Conservation (phyloP, 164 flowering plant genomes). For the Macadamia integrifolia region DNA sequence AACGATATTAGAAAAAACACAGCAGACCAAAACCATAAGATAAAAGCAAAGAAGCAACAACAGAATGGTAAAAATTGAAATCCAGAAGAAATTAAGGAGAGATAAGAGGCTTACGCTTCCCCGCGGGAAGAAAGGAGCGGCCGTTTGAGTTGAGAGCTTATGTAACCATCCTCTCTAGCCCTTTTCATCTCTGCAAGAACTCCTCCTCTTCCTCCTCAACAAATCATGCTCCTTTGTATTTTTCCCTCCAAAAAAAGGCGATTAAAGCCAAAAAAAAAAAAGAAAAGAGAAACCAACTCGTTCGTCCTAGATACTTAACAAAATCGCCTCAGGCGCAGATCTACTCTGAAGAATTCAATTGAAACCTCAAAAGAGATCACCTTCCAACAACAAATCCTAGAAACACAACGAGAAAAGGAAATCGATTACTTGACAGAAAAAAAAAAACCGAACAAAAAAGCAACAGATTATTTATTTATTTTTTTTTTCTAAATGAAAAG, state of each 20-base stretch:
- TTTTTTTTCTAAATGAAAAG: too few relatives aligned
- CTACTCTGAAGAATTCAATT: constrained; percentile 10
- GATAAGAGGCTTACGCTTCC: constrained; percentile 46
- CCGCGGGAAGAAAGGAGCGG: constrained; percentile 48
- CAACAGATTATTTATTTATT: too few relatives aligned
- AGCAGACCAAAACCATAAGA: background rate
- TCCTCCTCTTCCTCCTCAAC: too few relatives aligned
- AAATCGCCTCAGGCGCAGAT: constrained; percentile 9
- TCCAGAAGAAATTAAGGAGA: constrained; percentile 3
- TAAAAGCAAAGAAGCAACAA: background rate
- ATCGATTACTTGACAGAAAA: constrained; percentile 20
- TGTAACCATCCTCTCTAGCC: constrained; percentile 33
- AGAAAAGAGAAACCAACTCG: constrained; percentile 1
- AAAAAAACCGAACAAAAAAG: constrained; percentile 1
- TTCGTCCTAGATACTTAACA: background rate
- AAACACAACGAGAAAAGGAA: constrained; percentile 8
- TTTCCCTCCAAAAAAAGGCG: background rate
- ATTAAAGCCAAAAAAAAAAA: background rate
- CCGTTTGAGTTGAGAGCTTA: constrained; percentile 54
- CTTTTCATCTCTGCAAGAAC: constrained; percentile 37
- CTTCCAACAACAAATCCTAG: constrained; percentile 23
- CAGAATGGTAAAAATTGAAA: background rate
- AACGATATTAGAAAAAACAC: background rate
- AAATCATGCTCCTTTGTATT: too few relatives aligned
- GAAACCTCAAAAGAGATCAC: constrained; percentile 21